Evolutionary conservation across 2,329 filamentous ascomycete species (phyloP), one percentile per base, ranked within the genome.

Genomic region (Trichophyton rubrum): DNA sequence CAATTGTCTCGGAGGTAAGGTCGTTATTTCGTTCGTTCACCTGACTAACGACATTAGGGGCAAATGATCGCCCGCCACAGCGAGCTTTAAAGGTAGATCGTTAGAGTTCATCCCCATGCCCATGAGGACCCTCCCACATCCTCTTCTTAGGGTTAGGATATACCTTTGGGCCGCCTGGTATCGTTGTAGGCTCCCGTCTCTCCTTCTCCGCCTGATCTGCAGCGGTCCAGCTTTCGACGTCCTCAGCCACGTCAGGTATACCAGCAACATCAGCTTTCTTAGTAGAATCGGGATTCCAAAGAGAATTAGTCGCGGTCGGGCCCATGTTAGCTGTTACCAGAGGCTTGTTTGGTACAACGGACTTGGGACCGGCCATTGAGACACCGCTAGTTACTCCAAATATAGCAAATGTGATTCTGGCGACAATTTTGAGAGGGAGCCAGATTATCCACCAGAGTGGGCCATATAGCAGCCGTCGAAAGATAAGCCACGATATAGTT

Each of bases 361-460:
- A 27, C 13, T 35, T 17, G 3, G 33, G 5, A 17, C 20, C 6
- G 11, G 15, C 56, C 38, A 17, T 3, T 0, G 56, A 22, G 2
- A 20, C 38, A 20, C 41, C 40, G 38, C 56, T 20, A 47, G 41
- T 47, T 5, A 75, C 78, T 35, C 78, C 78, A 22, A 87, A 73
- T 2, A 85, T 75, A 15, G 79, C 78, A 62, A 85, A 77, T 13
- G 81, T 72, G 59, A 82, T 71, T 30, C 81, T 84, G 68, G 86
- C 86, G 9, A 86, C 64, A 20, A 88, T 71, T 67, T 85, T 85
- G n/a, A 92, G 67, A 1, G 92, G 92, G 61, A 93, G 77, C 82
- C 88, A 92, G 24, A 96, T 74, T 22, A 97, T 78, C 88, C 90
- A 93, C 86, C 89, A 95, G 61, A 89, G 74, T 1, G 93, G 93